Evolutionary conservation across 192 early-diverging fungal species (phyloP), one percentile per base, ranked within the genome.

Genomic region (Entomortierella chlamydospora): DNA sequence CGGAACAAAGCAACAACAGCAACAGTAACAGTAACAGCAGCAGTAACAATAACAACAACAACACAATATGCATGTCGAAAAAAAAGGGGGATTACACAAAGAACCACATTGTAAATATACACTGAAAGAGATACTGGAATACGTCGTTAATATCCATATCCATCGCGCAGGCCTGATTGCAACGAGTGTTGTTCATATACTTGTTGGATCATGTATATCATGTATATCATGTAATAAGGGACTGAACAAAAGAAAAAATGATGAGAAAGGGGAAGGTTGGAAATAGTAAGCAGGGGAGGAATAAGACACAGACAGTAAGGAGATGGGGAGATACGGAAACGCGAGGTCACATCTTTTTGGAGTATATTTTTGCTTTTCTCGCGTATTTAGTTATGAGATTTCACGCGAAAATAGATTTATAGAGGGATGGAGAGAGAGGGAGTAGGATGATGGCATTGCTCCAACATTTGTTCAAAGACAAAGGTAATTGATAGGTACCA

Each of bases 171-270:
- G 10, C 34, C 10, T 37, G 34, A n/a, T n/a, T n/a, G n/a, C n/a
- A n/a, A n/a, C n/a, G n/a, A n/a, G n/a, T n/a, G n/a, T n/a, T 37
- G 34, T 47, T 47, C 45, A 47, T 47, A 20, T 47, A 37, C 20
- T 17, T 20, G 45, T 47, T 47, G 5, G 45, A 17, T 41, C n/a
- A n/a, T n/a, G n/a, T n/a, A n/a, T n/a, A n/a, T n/a, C n/a, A n/a
- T n/a, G n/a, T n/a, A n/a, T n/a, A 37, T 37, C 45, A 47, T 47
- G 45, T 47, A 47, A 47, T 47, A 47, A 15, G 45, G 45, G 45
- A 47, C 12, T 4, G 20, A 20, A 20, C 4, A 17, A 47, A 5
- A 20, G 20, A 47, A 47, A 47, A 47, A 4, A 47, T 20, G 45
- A 47, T 12, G 15, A 47, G 26, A 54, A 7, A 26, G 52, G 28